Base-by-base conservation (phyloP, 2,329 filamentous ascomycete species). In the Aspergillus melleus region DNA sequence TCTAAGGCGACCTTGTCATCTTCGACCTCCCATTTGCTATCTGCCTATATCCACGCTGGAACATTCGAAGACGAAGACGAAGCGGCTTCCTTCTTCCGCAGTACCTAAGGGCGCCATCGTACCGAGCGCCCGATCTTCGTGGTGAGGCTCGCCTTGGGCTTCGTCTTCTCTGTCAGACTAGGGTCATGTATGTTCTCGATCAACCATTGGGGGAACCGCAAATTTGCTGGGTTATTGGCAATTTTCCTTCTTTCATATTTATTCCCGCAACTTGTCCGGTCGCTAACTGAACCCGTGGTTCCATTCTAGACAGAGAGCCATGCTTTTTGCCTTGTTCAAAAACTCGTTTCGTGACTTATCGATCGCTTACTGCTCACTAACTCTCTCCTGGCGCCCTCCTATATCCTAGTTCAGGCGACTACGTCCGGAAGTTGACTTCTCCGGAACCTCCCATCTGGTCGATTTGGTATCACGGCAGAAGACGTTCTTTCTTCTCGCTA, bases 311-410 rank as follows among this genome's bases (percentile, higher is more conserved):
- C 58, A 32, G 58, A 64, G 61, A 64, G 66, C 60, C 63, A 71
- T 71, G 69, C 67, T 63, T 61, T 65, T 59, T 65, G 60, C 62
- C 60, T 56, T 58, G 22, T 54, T 60, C 53, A 66, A 47, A 65
- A 57, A 62, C 20, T 56, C 55, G 54, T 57, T 60, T 52, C 52
- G 63, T 62, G 63, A 68, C 57, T 60, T 55, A 55, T 59, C 63
- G 63, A 67, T 64, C 54, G 63, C 58, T 57, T 57, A 61, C 42
- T 59, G 62, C 57, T 65, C 60, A 30, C 50, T 60, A 22, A 57
- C 60, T 32, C 51, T 62, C 47, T 58, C 60, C 59, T 70, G 69
- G 69, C 63, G 61, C 20, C 66, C 64, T 61, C 67, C 62, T 54
- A 67, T 67, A 61, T 59, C 62, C 32, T 69, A 65, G 59, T 32